Evolutionary conservation across 2,329 filamentous ascomycete genomes (phyloP).

Genomic region (Monilinia laxa): DNA sequence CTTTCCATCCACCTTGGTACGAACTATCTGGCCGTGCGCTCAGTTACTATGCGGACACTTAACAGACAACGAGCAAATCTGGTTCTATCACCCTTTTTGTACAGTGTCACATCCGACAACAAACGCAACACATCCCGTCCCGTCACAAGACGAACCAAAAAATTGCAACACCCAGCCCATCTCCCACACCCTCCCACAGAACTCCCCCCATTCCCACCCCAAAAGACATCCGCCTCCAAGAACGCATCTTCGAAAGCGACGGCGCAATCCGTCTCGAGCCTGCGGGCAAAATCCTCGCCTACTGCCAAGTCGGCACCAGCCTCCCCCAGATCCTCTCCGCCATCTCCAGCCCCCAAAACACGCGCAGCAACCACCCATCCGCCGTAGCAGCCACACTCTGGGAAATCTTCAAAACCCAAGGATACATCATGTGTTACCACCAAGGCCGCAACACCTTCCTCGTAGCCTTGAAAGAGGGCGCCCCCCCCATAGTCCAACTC

Average conservation of each 20-base stretch:
- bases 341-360: conserved; percentile 20
- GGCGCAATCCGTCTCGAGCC: conserved; percentile 52
- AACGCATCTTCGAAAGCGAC: conserved; percentile 37
- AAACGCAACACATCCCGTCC: background rate
- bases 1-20: conserved; percentile 75
- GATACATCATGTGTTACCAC: conserved; percentile 63
- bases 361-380: conserved; percentile 31
- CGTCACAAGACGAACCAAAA: background rate
- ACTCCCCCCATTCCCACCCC: conserved; percentile 55
- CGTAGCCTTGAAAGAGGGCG: conserved; percentile 64
- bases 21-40: conserved; percentile 82
- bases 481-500: conserved; percentile 51
- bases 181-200: background rate
- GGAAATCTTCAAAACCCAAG: conserved; percentile 50
- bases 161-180: background rate
- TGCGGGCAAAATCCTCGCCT: conserved; percentile 48
- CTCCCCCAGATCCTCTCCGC: conserved; percentile 39
- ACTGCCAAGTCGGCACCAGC: conserved; percentile 54
- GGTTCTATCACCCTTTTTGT: conserved; percentile 61
- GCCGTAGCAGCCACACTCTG: conserved; percentile 42
- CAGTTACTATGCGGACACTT: conserved; percentile 78
- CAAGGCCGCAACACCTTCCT: conserved; percentile 46
- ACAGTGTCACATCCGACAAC: background rate
- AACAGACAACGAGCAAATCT: conserved; percentile 86
- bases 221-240: conserved; percentile 55